A percentile compares a stretch with the other conserved stretches of the same genome.
These are phyloP conservation scores for Gaeumannomyces sp. DNA, from an alignment of 2,329 filamentous ascomycete species.

Conservation along the genomic window DNA sequence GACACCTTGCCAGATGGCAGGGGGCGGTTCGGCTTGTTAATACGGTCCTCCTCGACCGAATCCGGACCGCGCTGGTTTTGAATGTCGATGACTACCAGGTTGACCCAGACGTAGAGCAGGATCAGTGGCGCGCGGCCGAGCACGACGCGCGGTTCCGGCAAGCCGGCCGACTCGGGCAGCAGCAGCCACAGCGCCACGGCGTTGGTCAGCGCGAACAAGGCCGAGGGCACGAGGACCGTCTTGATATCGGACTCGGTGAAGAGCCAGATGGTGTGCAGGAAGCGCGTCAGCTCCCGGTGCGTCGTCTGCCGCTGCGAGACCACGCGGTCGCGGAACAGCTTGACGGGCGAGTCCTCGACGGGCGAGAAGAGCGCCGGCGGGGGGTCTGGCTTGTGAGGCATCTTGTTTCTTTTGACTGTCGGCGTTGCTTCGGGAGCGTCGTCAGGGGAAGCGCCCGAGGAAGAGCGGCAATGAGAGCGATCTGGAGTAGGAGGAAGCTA, in stretches of 20 bases:
- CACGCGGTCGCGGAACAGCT: conserved; percentile 5
- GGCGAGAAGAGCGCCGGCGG: conserved; percentile 1
- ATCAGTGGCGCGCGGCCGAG: conserved; percentile 6
- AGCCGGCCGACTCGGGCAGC: conserved; percentile 2
- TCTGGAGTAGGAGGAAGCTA: not conserved
- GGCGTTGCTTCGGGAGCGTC: not conserved
- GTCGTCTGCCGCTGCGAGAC: conserved; percentile 4
- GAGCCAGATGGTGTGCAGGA: conserved; percentile 11
- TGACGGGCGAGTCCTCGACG: conserved; percentile 5
- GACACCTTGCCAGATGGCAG: conserved; percentile 22
- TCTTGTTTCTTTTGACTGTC: not conserved
- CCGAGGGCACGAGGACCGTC: conserved; percentile 11
- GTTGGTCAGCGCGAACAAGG: conserved; percentile 11
- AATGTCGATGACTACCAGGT: conserved; percentile 9
- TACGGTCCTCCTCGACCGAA: conserved; percentile 12
- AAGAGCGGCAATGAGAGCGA: not conserved
- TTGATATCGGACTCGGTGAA: conserved; percentile 13
- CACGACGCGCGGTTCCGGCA: not conserved
- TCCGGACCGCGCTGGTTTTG: conserved; percentile 12
- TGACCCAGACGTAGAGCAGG: conserved; percentile 10
- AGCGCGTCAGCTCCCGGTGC: conserved; percentile 3
- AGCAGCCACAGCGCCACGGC: conserved; percentile 8
- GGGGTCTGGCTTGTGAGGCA: conserved; percentile 4
- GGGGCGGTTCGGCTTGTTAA: conserved; percentile 15
- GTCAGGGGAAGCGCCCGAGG: too few species aligned